Percentiles rank a stretch among this genome's conserved stretches.
These are phyloP conservation scores for Eutrema heterophyllum DNA, from an alignment of 345 rosid genomes.

Conservation along the genomic window DNA sequence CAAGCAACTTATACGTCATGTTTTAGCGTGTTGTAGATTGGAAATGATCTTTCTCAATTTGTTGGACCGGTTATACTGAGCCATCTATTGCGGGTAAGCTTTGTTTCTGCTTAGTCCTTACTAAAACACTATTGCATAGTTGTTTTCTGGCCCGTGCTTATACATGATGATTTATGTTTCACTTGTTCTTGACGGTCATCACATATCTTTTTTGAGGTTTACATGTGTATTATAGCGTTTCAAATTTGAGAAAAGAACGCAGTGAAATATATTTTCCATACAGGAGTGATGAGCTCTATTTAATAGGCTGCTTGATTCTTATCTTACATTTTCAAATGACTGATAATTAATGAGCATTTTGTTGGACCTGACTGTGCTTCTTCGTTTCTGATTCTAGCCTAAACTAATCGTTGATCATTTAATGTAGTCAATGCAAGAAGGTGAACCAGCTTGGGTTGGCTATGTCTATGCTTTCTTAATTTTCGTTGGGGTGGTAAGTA, in stretches of 20 bases:
- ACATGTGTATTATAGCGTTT: background rate
- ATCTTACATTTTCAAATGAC: background rate
- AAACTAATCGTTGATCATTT: background rate
- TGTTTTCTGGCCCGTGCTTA: background rate
- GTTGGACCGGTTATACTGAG: conserved; percentile 78
- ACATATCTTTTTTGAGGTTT: background rate
- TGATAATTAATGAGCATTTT: too few relatives aligned
- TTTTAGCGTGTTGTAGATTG: conserved; percentile 57
- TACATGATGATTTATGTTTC: background rate
- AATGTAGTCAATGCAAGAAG: conserved; percentile 89
- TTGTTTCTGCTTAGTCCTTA: background rate
- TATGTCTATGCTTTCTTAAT: conserved; percentile 78
- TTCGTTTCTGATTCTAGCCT: background rate
- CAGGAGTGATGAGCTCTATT: background rate
- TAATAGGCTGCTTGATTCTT: background rate
- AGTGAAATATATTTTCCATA: background rate
- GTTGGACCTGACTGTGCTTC: background rate
- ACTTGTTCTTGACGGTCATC: background rate
- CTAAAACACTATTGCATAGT: background rate
- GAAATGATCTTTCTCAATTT: conserved; percentile 76
- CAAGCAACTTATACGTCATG: conserved; percentile 19
- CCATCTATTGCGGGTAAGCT: conserved; percentile 64
- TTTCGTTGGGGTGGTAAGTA: conserved; percentile 75
- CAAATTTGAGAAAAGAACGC: background rate
- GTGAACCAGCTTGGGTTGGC: conserved; percentile 90